These are phyloP conservation scores for Trichosporon coremiiforme DNA, from an alignment of 1,284 basidiomycete species.

Conservation along the genomic window DNA sequence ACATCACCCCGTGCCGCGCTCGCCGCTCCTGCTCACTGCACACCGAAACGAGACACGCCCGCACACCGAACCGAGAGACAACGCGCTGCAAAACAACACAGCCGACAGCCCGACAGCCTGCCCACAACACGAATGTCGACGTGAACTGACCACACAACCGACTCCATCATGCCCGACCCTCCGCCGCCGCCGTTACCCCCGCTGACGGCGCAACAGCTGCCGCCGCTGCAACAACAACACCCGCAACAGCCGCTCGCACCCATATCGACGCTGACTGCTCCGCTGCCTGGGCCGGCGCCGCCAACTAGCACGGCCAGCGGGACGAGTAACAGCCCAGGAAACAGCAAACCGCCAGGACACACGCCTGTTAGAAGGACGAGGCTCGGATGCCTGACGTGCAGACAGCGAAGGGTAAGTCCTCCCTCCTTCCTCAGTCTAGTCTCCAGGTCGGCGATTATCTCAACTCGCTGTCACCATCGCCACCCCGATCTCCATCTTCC, in stretches of 20 bases:
- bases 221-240: no score
- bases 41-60: no score
- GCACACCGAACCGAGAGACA: background rate
- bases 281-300: background rate
- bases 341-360: background rate
- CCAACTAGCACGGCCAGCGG: background rate
- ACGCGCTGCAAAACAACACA: no score
- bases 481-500: no score
- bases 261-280: background rate
- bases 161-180: background rate
- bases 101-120: no score
- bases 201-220: background rate
- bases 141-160: background rate
- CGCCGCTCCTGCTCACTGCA: no score
- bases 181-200: background rate
- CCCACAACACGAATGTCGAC: background rate
- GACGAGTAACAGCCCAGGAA: background rate
- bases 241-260: background rate
- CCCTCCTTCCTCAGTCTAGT: background rate
- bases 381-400: slow-evolving; percentile 18
- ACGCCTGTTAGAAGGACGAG: slow-evolving; percentile 6
- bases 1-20: no score
- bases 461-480: background rate
- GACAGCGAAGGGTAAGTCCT: slow-evolving; percentile 5
- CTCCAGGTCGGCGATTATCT: no score